Conservation (phyloP, 345 rosid genomes). For the Hibiscus tridactylites region DNA sequence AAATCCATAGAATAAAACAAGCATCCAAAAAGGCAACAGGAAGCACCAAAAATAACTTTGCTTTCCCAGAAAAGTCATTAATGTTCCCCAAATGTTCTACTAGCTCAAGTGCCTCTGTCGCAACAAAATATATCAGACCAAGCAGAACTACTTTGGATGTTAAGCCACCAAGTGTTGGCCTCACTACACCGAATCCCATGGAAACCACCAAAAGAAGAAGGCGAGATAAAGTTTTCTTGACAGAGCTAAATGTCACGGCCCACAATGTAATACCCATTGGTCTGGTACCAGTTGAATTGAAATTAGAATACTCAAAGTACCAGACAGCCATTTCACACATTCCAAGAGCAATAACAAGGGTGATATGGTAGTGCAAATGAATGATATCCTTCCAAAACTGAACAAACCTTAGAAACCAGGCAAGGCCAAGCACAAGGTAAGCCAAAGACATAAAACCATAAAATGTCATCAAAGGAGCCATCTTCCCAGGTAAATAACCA, state of each 20-base stretch:
- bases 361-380: conserved; percentile 85
- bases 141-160: conserved; percentile 74
- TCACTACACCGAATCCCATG: conserved; percentile 93
- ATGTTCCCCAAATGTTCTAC: conserved; percentile 84
- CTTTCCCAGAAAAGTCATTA: conserved; percentile 80
- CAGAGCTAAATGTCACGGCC: conserved; percentile 81
- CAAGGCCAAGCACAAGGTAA: conserved; percentile 68
- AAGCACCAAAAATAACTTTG: conserved; percentile 60
- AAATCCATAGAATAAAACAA: conserved; percentile 85
- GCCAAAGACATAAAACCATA: conserved; percentile 80
- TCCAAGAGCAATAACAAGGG: conserved; percentile 89
- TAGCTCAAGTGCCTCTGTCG: conserved; percentile 81
- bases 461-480: conserved; percentile 76
- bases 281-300: conserved; percentile 75
- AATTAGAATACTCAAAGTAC: conserved; percentile 80
- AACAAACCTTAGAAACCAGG: conserved; percentile 85
- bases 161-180: conserved; percentile 91
- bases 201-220: conserved; percentile 88
- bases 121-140: conserved; percentile 58
- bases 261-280: conserved; percentile 79
- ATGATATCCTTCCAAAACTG: conserved; percentile 77
- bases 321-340: conserved; percentile 93
- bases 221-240: conserved; percentile 81
- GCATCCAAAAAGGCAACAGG: conserved; percentile 79
- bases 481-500: conserved; percentile 93